Conservation (phyloP, 768 basidiomycete genomes). For the Exsudoporus frostii region DNA sequence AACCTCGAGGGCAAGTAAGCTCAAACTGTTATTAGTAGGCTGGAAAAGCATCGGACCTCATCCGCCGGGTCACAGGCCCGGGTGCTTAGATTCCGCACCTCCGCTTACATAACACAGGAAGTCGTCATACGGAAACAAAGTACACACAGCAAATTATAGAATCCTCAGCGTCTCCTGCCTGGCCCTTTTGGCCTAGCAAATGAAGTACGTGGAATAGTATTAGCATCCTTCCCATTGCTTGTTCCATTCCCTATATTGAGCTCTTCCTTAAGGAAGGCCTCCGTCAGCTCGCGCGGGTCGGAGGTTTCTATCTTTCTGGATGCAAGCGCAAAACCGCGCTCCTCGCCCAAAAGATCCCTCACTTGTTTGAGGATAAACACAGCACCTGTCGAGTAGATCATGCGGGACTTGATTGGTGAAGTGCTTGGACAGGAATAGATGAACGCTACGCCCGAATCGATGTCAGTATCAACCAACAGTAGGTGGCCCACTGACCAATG, state of each 20-base stretch:
- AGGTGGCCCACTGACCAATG: constrained; percentile 45
- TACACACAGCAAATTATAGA: not conserved
- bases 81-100: not conserved
- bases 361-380: constrained; percentile 53
- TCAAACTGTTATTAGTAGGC: not conserved
- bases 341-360: constrained; percentile 47
- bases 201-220: constrained; percentile 27
- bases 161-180: constrained; percentile 44
- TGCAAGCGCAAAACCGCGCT: constrained; percentile 40
- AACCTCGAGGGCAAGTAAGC: not conserved
- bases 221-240: not conserved
- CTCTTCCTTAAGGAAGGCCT: constrained; percentile 56
- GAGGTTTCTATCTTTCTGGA: constrained; percentile 80
- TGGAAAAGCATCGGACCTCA: constrained; percentile 22
- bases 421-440: constrained; percentile 87
- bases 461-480: not conserved
- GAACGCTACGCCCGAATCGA: constrained; percentile 53
- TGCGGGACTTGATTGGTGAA: constrained; percentile 80
- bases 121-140: not conserved
- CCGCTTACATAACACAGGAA: not conserved
- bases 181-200: constrained; percentile 76
- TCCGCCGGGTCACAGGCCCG: constrained; percentile 19
- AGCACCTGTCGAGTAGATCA: constrained; percentile 83
- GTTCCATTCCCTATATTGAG: constrained; percentile 38
- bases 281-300: constrained; percentile 69